Percentiles rank a stretch among this genome's conserved stretches.
Evolutionary conservation across 2,329 filamentous ascomycete species (phyloP).

Genomic region (Aspergillus clavatus): DNA sequence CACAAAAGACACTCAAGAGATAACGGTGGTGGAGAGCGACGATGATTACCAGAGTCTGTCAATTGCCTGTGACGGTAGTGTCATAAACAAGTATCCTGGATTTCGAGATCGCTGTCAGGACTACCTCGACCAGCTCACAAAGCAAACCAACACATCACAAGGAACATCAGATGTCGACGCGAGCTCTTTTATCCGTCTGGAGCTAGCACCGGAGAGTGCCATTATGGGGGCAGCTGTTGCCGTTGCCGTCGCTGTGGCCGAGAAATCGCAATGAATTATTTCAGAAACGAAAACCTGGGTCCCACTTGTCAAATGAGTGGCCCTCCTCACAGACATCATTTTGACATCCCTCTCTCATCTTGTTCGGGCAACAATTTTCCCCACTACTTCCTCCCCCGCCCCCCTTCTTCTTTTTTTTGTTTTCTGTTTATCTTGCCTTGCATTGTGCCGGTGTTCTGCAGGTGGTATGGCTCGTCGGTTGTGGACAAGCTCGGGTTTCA

Average conservation of each 20-base stretch:
- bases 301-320: not conserved
- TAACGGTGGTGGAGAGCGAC: constrained; percentile 33
- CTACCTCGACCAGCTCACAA: constrained; percentile 40
- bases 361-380: too few species aligned
- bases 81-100: constrained; percentile 49
- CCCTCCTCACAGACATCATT: too few species aligned
- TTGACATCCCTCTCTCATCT: too few species aligned
- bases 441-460: constrained; percentile 2
- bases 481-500: too few species aligned
- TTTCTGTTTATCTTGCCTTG: constrained; percentile 5
- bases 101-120: constrained; percentile 43
- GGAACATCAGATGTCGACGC: constrained; percentile 9
- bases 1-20: constrained; percentile 27
- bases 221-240: constrained; percentile 46
- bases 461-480: too few species aligned
- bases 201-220: constrained; percentile 41
- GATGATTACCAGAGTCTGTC: constrained; percentile 32
- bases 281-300: not conserved
- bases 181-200: constrained; percentile 33
- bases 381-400: too few species aligned
- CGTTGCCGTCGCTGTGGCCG: constrained; percentile 40
- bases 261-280: constrained; percentile 11
- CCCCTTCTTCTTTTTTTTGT: too few species aligned
- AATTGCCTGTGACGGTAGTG: constrained; percentile 50
- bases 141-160: constrained; percentile 20